Conservation (phyloP, 2,329 filamentous ascomycete genomes). For the Claviceps arundinis region DNA sequence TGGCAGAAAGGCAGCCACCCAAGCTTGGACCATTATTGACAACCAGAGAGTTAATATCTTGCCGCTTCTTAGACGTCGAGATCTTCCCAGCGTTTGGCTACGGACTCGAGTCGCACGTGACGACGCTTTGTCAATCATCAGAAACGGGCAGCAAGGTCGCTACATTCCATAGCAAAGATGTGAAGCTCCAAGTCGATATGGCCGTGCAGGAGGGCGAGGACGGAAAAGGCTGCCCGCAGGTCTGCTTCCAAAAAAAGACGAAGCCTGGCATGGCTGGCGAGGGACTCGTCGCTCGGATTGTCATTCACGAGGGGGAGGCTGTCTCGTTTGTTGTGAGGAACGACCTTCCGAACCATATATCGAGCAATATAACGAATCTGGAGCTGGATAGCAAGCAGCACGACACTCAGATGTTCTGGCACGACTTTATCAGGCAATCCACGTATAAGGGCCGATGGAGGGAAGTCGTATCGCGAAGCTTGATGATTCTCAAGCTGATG, state of each 20-base stretch:
- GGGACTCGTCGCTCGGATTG: constrained; percentile 47
- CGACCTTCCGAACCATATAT: constrained; percentile 43
- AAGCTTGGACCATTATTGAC: background rate
- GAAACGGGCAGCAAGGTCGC: constrained; percentile 42
- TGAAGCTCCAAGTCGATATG: constrained; percentile 54
- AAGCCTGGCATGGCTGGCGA: constrained; percentile 42
- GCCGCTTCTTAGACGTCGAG: constrained; percentile 39
- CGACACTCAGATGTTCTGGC: constrained; percentile 60
- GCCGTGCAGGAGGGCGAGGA: constrained; percentile 44
- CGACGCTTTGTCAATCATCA: constrained; percentile 36
- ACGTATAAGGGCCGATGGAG: constrained; percentile 60
- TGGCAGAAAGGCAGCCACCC: background rate
- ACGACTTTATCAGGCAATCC: constrained; percentile 57
- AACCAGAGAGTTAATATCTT: background rate
- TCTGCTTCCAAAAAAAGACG: constrained; percentile 41
- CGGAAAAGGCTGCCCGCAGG: constrained; percentile 30
- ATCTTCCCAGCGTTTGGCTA: constrained; percentile 64
- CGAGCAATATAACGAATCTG: constrained; percentile 41
- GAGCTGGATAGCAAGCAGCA: constrained; percentile 51
- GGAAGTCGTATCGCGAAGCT: constrained; percentile 55
- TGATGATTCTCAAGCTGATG: constrained; percentile 63
- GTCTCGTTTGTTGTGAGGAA: constrained; percentile 57
- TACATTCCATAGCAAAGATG: constrained; percentile 44
- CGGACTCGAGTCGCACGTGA: constrained; percentile 47
- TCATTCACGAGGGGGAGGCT: constrained; percentile 51